phyloP scores from a whole-genome alignment of 106 monocot species.

The Dendrobium officinale region DNA sequence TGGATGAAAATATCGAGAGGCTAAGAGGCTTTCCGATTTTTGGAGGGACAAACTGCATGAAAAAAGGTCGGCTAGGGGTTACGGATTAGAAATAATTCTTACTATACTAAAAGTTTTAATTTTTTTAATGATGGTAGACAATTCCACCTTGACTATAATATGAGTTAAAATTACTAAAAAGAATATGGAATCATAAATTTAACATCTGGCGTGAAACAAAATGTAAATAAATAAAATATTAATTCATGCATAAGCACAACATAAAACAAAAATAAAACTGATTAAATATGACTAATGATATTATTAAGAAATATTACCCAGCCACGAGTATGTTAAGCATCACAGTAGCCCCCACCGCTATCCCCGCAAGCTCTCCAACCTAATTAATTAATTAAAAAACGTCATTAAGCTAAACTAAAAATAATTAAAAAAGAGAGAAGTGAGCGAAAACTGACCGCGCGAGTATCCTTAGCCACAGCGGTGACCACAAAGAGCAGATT shows the following conservation, averaged over 20 bases:
- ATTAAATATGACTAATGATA: background rate
- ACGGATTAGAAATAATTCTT: too few relatives aligned
- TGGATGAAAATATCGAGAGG: too few relatives aligned
- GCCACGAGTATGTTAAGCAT: constrained; percentile 81
- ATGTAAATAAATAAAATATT: background rate
- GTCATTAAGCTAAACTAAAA: background rate
- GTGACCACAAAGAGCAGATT: constrained; percentile 83
- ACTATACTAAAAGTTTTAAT: too few relatives aligned
- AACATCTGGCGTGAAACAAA: too few relatives aligned
- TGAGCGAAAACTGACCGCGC: constrained; percentile 23
- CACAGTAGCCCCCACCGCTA: constrained; percentile 90
- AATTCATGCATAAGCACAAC: background rate
- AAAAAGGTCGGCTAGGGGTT: too few relatives aligned
- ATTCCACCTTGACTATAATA: too few relatives aligned
- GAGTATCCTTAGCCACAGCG: constrained; percentile 75
- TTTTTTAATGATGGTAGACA: too few relatives aligned
- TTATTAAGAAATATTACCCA: constrained; percentile 37
- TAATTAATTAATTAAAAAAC: background rate
- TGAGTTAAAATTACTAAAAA: too few relatives aligned
- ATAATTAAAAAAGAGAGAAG: background rate
- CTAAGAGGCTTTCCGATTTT: too few relatives aligned
- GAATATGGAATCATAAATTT: too few relatives aligned
- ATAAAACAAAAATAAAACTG: background rate
- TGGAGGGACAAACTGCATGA: too few relatives aligned
- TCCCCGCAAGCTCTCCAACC: constrained; percentile 88